Percentiles rank a stretch among this genome's conserved stretches.
Conservation (phyloP, 1,284 basidiomycete species). For the Inonotus hispidus region DNA sequence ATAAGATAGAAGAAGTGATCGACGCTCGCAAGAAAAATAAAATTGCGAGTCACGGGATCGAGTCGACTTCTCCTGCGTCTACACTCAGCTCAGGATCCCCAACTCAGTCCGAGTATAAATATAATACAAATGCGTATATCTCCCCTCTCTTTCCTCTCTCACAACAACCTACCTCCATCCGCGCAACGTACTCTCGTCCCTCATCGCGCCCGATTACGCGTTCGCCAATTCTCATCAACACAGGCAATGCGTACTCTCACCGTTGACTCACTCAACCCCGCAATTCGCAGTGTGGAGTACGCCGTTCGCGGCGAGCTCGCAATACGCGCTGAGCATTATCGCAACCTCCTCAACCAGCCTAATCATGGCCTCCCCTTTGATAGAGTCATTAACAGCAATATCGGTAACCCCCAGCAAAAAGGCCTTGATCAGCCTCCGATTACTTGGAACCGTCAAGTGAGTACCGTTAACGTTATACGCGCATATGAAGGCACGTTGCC, state of each 20-base stretch:
- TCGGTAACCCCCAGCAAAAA: conserved; percentile 97
- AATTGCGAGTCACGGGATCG: neutral
- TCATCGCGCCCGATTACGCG: neutral
- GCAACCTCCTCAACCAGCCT: conserved; percentile 57
- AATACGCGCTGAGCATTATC: conserved; percentile 85
- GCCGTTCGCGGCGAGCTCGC: conserved; percentile 97
- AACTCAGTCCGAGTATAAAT: neutral
- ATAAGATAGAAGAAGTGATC: neutral
- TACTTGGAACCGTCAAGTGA: conserved; percentile 88
- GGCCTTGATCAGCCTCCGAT: conserved; percentile 91
- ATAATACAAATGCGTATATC: neutral
- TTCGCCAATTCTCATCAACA: conserved; percentile 5
- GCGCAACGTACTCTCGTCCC: neutral
- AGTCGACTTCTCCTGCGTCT: neutral
- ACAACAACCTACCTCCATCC: neutral
- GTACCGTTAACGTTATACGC: conserved; percentile 22
- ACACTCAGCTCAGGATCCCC: neutral
- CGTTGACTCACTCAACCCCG: conserved; percentile 70
- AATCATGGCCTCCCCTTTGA: conserved; percentile 75
- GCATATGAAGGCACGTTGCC: neutral
- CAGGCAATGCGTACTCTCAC: conserved; percentile 52
- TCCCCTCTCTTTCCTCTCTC: neutral
- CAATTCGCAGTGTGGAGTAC: conserved; percentile 87
- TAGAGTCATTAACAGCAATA: conserved; percentile 91
- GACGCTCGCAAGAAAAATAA: neutral